Conservation (phyloP, 2,329 filamentous ascomycete genomes). For the Aureobasidium subglaciale region DNA sequence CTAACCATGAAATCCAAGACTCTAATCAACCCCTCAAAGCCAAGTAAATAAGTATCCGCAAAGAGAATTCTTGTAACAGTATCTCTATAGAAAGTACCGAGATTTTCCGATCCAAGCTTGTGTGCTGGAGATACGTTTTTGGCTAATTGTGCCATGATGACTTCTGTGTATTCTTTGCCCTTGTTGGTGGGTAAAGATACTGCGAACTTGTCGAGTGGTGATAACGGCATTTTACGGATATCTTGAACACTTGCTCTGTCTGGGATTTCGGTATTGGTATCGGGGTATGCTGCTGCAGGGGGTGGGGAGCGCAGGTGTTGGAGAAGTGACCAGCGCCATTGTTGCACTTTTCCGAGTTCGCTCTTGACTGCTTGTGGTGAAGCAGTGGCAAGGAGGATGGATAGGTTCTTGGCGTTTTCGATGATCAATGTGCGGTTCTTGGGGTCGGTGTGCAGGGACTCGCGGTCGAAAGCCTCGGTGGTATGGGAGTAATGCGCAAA, state of each 20-base stretch:
- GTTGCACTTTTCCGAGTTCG: background rate
- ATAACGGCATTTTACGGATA: constrained; percentile 32
- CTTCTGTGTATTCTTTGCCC: constrained; percentile 17
- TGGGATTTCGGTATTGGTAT: constrained; percentile 15
- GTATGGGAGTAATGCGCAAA: constrained; percentile 58
- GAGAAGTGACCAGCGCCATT: constrained; percentile 31
- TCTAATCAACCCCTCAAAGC: constrained; percentile 10
- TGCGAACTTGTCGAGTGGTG: constrained; percentile 35
- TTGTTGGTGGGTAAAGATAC: constrained; percentile 18
- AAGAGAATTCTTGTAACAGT: constrained; percentile 36
- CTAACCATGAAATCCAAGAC: constrained; percentile 5
- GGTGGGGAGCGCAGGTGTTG: constrained; percentile 35
- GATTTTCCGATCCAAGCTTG: too few species aligned
- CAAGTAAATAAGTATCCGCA: constrained; percentile 29
- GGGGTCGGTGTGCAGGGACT: constrained; percentile 44
- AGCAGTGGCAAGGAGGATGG: constrained; percentile 30
- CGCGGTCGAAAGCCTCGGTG: constrained; percentile 54
- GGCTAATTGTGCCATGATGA: background rate
- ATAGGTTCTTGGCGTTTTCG: constrained; percentile 48
- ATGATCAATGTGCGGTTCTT: constrained; percentile 54
- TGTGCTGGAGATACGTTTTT: background rate
- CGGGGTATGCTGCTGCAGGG: constrained; percentile 32
- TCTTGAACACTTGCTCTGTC: constrained; percentile 25
- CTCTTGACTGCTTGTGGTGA: background rate
- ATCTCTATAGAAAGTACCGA: constrained; percentile 28